Evolutionary conservation across 495 filamentous ascomycete genomes (phyloP).

Genomic region (Tuber microsphaerosporum): DNA sequence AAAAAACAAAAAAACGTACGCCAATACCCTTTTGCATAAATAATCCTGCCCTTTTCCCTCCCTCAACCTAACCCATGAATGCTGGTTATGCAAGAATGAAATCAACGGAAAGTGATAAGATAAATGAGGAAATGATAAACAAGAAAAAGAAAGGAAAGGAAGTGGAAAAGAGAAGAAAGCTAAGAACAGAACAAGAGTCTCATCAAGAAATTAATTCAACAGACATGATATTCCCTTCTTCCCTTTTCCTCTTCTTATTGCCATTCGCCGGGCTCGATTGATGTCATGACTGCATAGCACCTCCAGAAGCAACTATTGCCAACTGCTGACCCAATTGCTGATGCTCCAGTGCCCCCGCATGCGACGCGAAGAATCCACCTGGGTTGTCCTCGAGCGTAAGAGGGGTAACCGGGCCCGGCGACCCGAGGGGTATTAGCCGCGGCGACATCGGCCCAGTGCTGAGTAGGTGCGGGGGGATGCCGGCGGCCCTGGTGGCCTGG

Average conservation of each 20-base stretch:
- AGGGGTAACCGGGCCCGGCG: slow-evolving; percentile 71
- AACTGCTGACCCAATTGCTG: slow-evolving; percentile 31
- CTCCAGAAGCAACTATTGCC: slow-evolving; percentile 23
- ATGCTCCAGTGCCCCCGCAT: slow-evolving; percentile 24
- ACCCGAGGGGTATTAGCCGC: slow-evolving; percentile 59
- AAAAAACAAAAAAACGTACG: background rate
- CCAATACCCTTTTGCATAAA: background rate
- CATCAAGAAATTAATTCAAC: background rate
- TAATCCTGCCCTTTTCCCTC: background rate
- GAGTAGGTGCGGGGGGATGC: slow-evolving; percentile 44
- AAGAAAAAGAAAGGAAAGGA: background rate
- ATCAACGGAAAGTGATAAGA: background rate
- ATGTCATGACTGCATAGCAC: slow-evolving; percentile 4
- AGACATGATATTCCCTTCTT: background rate
- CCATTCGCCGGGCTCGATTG: background rate
- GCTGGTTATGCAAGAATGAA: background rate
- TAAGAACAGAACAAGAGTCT: background rate
- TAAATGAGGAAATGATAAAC: background rate
- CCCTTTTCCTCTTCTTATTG: background rate
- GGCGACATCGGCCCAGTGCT: slow-evolving; percentile 54
- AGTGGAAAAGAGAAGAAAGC: background rate
- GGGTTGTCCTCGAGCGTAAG: slow-evolving; percentile 57
- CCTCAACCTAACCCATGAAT: background rate
- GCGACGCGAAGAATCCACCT: slow-evolving; percentile 48
- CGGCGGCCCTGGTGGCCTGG: slow-evolving; percentile 48